These are phyloP conservation scores for Fremontodendron californicum DNA, from an alignment of 345 rosid species.

Conservation along the genomic window DNA sequence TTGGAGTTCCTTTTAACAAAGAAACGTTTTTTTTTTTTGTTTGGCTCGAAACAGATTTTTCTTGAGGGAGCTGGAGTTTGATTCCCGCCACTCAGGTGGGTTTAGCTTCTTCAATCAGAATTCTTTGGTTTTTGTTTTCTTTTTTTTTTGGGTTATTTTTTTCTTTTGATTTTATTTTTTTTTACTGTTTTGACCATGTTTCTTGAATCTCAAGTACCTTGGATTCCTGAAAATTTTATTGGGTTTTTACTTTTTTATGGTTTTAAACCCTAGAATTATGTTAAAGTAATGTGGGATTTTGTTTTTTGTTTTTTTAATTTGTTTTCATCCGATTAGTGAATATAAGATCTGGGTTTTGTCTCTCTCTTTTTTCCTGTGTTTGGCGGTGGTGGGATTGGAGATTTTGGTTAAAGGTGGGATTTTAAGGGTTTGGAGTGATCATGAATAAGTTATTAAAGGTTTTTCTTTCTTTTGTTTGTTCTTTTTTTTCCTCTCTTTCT, in stretches of 20 bases:
- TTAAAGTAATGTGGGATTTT: constrained; percentile 19
- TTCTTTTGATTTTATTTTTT: background rate
- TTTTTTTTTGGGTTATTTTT: background rate
- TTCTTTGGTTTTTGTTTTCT: background rate
- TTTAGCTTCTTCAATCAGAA: constrained; percentile 4
- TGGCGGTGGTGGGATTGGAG: constrained; percentile 21
- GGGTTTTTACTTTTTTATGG: background rate
- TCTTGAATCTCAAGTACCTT: background rate
- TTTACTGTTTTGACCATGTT: background rate
- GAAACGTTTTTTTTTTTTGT: background rate
- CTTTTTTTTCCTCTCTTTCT: constrained; percentile 1
- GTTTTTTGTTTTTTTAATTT: background rate
- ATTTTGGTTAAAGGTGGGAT: constrained; percentile 14
- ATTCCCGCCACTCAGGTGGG: constrained; percentile 15
- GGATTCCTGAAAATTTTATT: background rate
- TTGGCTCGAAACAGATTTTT: background rate
- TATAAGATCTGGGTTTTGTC: constrained; percentile 51
- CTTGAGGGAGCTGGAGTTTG: constrained; percentile 4
- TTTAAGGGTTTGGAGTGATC: constrained; percentile 26
- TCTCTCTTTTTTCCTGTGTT: constrained; percentile 16
- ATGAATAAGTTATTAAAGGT: background rate
- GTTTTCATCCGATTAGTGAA: constrained; percentile 30
- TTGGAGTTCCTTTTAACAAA: background rate
- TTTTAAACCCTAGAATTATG: constrained; percentile 7
- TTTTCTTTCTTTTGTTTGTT: constrained; percentile 5